Base-by-base conservation (phyloP, 768 basidiomycete species). In the Suillus subluteus region DNA sequence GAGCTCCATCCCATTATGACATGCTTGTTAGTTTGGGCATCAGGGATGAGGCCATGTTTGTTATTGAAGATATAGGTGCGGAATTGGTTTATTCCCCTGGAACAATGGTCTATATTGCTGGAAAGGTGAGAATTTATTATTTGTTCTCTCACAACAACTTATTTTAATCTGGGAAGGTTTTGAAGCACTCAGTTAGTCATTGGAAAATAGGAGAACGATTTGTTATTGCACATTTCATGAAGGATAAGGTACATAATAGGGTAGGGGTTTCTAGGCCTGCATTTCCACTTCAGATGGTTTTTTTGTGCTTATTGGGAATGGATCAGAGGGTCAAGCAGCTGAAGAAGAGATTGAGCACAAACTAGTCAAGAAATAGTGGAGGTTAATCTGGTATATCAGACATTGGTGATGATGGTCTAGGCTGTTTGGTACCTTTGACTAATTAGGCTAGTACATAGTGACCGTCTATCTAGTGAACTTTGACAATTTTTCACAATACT, bases 11-110 rank as follows among this genome's bases (percentile, higher is more conserved):
- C 12, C 38, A 40, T 6, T 68, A 68, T 46, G 61, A 68, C 48
- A 16, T 62, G 4, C 59, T 68, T 16, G 26, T 66, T 18, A 66
- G 67, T 55, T n/a, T 65, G n/a, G 67, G 67, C n/a, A 30, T 35
- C 23, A 30, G 11, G 8, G 26, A 54, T 32, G 48, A 56, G 2
- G 11, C 32, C 2, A 37, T n/a, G 18, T 56, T 56, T 2, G n/a
- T 9, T 12, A 43, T 66, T 6, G 15, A 30, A 41, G 62, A 66
- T 21, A 0, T 56, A 2, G 21, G n/a, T 6, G 55, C 21, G 0
- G 5, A 56, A 11, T 21, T 56, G 18, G 32, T 21, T 37, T 56
- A 56, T 56, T 21, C 11, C 11, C 55, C 55, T 35, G 32, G 32
- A 3, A 35, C 21, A 21, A 56, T 56, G 55, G 6, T 2, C 3